Evolutionary conservation across 1,284 basidiomycete genomes (phyloP), one percentile per base, ranked within the genome.

Genomic region (Cryptococcus deneoformans): DNA sequence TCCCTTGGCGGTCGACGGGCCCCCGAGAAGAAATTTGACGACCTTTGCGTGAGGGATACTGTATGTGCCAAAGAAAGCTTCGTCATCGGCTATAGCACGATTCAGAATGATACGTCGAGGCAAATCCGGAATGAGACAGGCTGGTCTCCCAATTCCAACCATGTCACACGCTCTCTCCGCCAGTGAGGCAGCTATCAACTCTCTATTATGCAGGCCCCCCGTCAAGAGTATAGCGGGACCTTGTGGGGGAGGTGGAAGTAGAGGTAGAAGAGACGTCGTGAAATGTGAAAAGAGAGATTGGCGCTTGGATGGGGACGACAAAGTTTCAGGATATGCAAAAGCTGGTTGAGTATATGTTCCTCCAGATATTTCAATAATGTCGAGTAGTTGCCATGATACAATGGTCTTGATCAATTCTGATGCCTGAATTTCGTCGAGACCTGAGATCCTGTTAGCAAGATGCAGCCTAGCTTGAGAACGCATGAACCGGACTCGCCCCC

Each of bases 341-440:
- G 61, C 65, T 48, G 74, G 73, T 37, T 64, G 69, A 34, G 64
- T 55, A 51, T 78, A 78, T 14, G 57, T 75, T 3, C 77, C 77
- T 0, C 77, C 77, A 0, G 71, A 73, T 10, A 78, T 62, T 50
- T 78, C 77, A 8, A 78, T 63, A 5, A 78, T 67, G 50, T 76
- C 73, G 76, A 46, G 80, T 74, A 61, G 79, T 72, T 12, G 84
- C 80, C 70, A 92, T 1, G 71, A 71, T 1, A 72, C 69, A 35
- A 78, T 69, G 50, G 71, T 68, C 29, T 66, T 64, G 61, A 78
- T 67, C 36, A 76, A 62, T 6, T 71, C 67, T 12, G 66, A 57
- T 1, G 71, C 58, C 39, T 65, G 61, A 6, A 46, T 57, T 54
- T 76, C 72, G 59, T 72, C 67, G 5, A 75, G 63, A 1, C 69